Evolutionary conservation across 768 basidiomycete genomes (phyloP).

Genomic region (Mycena latifolia): DNA sequence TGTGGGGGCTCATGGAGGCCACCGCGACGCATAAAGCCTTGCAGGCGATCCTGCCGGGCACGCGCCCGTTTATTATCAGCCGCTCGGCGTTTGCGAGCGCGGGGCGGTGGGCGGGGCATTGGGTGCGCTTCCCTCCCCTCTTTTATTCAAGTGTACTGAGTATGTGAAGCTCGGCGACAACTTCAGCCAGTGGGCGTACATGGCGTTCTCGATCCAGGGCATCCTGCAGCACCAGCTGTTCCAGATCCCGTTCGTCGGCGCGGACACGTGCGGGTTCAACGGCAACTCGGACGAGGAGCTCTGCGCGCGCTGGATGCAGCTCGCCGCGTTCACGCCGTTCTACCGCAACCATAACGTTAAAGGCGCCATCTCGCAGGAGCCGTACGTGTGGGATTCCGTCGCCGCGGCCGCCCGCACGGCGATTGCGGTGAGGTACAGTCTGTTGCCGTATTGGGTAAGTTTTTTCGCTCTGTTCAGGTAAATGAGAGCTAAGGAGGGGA

Average conservation of each 20-base stretch:
- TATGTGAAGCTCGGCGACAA: slow-evolving; percentile 78
- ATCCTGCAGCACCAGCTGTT: slow-evolving; percentile 87
- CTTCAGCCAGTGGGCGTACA: slow-evolving; percentile 79
- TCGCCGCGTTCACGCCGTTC: slow-evolving; percentile 87
- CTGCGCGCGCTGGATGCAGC: slow-evolving; percentile 88
- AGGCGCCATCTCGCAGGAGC: slow-evolving; percentile 81
- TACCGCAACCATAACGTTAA: slow-evolving; percentile 82
- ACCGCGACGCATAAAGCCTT: slow-evolving; percentile 73
- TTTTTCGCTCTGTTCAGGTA: background rate
- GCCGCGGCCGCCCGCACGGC: slow-evolving; percentile 81
- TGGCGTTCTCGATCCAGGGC: slow-evolving; percentile 79
- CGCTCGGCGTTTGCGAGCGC: slow-evolving; percentile 78
- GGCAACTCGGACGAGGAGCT: slow-evolving; percentile 85
- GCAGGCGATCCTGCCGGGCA: slow-evolving; percentile 63
- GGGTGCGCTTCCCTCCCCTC: slow-evolving; percentile 56
- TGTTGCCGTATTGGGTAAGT: slow-evolving; percentile 85
- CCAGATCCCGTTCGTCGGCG: slow-evolving; percentile 87
- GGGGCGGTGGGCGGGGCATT: slow-evolving; percentile 80
- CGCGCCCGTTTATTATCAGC: slow-evolving; percentile 78
- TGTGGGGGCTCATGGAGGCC: slow-evolving; percentile 81
- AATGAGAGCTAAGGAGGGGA: slow-evolving; percentile 1
- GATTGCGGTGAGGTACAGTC: slow-evolving; percentile 75
- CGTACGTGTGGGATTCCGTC: slow-evolving; percentile 86
- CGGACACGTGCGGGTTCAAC: slow-evolving; percentile 80
- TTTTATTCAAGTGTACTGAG: background rate